Evolutionary conservation across 441 rosid genomes (phyloP), one percentile per base, ranked within the genome.

Genomic region (Viola pubescens): DNA sequence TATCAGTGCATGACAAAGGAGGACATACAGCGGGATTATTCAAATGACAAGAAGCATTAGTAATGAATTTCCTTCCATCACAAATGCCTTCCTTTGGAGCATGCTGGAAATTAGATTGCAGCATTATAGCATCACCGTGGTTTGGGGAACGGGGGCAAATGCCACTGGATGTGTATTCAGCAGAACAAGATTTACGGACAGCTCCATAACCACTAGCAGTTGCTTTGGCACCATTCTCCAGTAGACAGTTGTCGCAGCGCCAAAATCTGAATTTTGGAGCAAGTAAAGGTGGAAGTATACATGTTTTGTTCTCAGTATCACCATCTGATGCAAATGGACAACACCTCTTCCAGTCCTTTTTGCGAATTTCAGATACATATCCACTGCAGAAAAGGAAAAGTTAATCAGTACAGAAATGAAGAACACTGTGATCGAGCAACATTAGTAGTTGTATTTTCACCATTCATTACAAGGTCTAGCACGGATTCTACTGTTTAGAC

Each of bases 281-380:
- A 50, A 74, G 61, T 58, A 90, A 67, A 65, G 88, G 73, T 74
- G 96, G 91, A 73, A 83, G 86, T 45, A 60, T 34, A 55, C 71
- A 64, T 66, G 65, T 65, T 56, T 73, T 73, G 16, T 65, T 65
- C 64, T 61, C 14, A 58, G 65, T 53, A 46, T 58, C 64, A 48
- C 40, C 68, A 62, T 81, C 82, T 66, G 67, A 70, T 41, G 79
- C 52, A 77, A 90, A 94, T n/a, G 96, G 99, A 88, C 87, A 86
- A 66, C 86, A 80, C 41, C 66, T 66, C 72, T 64, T 83, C 73
- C 56, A 64, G 70, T 94, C 85, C 50, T 61, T 85, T 49, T 75
- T 70, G 52, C 95, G 91, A 43, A 75, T 68, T 75, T 85, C 83
- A 62, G 97, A 82, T 57, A 83, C 99, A 82, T 70, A 85, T 54